Percentiles rank a stretch among this genome's conserved stretches.
Evolutionary conservation across 192 early-diverging fungal genomes (phyloP).

Genomic region (Umbelopsis sp.): DNA sequence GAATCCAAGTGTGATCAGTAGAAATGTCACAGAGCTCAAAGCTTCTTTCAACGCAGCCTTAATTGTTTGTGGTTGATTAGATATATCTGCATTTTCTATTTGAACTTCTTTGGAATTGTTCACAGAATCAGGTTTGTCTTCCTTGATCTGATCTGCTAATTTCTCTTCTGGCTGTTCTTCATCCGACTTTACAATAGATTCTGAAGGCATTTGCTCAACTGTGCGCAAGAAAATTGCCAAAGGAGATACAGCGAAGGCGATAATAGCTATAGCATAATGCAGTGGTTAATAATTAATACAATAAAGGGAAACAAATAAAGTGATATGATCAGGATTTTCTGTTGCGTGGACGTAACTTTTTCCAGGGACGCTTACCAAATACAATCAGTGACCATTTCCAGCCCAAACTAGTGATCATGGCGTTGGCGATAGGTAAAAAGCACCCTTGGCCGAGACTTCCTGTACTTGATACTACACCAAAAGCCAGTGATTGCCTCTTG

Average conservation of each 20-base stretch:
- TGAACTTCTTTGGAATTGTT: not conserved
- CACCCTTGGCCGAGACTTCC: conserved; percentile 41
- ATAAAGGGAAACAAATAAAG: not conserved
- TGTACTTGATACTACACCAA: conserved; percentile 37
- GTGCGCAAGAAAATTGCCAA: conserved; percentile 27
- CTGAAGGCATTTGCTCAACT: not conserved
- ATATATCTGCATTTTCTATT: not conserved
- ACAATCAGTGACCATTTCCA: conserved; percentile 31
- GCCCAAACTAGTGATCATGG: conserved; percentile 20
- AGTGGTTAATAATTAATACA: not conserved
- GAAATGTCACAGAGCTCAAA: conserved; percentile 28
- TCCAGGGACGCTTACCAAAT: conserved; percentile 21
- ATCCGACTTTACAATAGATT: not conserved
- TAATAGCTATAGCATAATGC: not conserved
- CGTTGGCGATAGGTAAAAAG: conserved; percentile 35
- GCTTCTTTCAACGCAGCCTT: conserved; percentile 25
- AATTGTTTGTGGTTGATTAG: conserved; percentile 16
- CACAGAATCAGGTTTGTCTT: not conserved
- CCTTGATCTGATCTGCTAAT: not conserved
- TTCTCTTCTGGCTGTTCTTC: not conserved
- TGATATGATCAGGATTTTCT: not conserved
- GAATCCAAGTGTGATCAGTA: conserved; percentile 33
- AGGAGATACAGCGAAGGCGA: conserved; percentile 7
- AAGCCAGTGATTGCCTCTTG: conserved; percentile 25
- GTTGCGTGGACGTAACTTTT: not conserved